Base-by-base conservation (phyloP, 305 asterid species). In the Ilex paraguariensis region DNA sequence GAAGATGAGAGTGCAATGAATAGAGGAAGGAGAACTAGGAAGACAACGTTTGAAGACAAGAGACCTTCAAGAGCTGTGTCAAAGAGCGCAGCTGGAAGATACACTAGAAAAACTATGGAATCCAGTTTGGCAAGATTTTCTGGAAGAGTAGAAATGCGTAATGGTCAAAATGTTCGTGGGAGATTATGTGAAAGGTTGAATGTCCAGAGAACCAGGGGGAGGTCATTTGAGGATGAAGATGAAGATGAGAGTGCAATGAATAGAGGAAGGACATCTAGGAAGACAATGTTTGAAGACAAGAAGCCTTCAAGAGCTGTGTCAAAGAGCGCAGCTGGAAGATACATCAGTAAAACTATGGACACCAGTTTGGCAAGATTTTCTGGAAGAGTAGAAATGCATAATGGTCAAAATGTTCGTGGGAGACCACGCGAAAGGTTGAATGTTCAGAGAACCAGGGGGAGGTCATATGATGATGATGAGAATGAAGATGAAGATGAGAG, bases 241-340 rank as follows among this genome's bases (percentile, higher is more conserved):
- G 58, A 54, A 54, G 32, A 1, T 54, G 31, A 30, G 58, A 56
- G 16, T 31, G 16, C 60, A 56, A 30, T 10, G 42, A 28, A 28
- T 13, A 56, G 60, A 31, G 60, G 60, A 32, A 56, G 44, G 32
- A 9, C 57, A 17, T 0, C 31, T 54, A 54, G 57, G 57, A 54
- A 15, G 13, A 54, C n/a, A 10, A 54, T 1, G 30, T 15, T 54
- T 54, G 32, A 15, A 15, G 30, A n/a, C 4, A 46, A 46, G 13
- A 46, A 2, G 2, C 13, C 52, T 13, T 46, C 52, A 10, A 10
- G 13, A 2, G 52, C 15, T 0, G 52, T 46, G 13, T 3, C 52
- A 13, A 10, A 10, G 10, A 46, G 52, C 0, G 13, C 57, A 54
- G 14, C 57, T 54, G n/a, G 57, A 17, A 54, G 11, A 54, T 13